Conservation (phyloP, 73 alveolate genomes). For the Paramecium octaurelia region DNA sequence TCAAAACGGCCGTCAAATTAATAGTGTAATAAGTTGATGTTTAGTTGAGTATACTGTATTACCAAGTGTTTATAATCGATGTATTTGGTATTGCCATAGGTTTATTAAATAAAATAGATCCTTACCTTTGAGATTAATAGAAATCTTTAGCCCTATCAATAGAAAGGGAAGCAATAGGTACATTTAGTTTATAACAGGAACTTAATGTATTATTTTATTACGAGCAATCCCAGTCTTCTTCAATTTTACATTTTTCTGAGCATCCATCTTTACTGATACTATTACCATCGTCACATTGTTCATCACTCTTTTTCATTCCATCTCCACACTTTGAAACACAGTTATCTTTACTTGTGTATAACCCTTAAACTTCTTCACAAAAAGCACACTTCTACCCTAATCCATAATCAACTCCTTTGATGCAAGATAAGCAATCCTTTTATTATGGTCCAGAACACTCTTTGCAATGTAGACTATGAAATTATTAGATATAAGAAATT, state of each 20-base stretch:
- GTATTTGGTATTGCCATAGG: neutral
- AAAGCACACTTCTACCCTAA: neutral
- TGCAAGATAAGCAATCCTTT: neutral
- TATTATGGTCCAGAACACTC: neutral
- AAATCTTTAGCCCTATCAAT: neutral
- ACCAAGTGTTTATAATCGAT: neutral
- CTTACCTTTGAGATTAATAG: neutral
- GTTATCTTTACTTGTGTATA: neutral
- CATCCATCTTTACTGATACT: constrained; percentile 68
- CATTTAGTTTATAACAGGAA: neutral
- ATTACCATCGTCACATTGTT: constrained; percentile 73
- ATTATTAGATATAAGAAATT: neutral
- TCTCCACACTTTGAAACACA: constrained; percentile 44
- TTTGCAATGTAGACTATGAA: neutral
- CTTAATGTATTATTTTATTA: neutral
- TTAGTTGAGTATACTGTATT: neutral
- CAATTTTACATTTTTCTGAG: neutral
- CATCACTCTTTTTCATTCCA: constrained; percentile 29
- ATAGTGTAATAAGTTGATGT: neutral
- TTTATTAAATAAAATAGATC: neutral
- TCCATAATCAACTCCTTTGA: neutral
- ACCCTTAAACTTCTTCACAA: neutral
- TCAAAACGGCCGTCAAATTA: neutral
- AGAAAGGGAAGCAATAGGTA: neutral
- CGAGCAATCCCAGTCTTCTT: neutral